Evolutionary conservation across 129 eudicot species (phyloP), one percentile per base, ranked within the genome.

Genomic region (Chrysanthemum seticuspe): DNA sequence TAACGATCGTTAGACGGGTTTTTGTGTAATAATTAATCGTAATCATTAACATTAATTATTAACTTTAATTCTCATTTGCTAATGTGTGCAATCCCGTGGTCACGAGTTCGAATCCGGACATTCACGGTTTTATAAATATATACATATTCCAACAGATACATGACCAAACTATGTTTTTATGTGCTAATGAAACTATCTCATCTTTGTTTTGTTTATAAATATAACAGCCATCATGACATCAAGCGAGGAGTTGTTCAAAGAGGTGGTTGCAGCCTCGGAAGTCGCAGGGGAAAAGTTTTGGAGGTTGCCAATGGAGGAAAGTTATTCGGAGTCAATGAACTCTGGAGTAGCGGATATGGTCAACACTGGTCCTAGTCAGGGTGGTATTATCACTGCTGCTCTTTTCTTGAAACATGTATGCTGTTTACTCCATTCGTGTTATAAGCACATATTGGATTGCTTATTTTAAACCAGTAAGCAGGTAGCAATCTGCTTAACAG

Each of bases 311-410:
- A n/a, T 93, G 85, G 98, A 93, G 81, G 98, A 93, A 62, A 93
- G 98, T 76, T 93, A 93, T 31, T 89, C 97, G 98, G 98, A 93
- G 45, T 80, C 89, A 4, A 93, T 93, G 98, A 93, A 93, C 80
- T 93, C 98, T 25, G 97, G 96, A 19, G 96, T 89, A 13, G 98
- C 98, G 31, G 98, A 93, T 81, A 93, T 93, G 98, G 95, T 89
- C 13, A 93, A 93, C 83, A 87, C 98, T 2, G 98, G 98, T 60
- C 89, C 87, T 67, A 95, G 96, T 65, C 89, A 74, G 68, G 98
- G 97, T 67, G 98, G 96, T 80, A 70, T 96, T 7, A 93, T 93
- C 45, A 87, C 90, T 13, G 98, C 98, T 14, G 97, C 98, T 78
- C 91, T 93, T 71, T 93, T 93, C 95, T 83, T 93, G 76, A 89